Evolutionary conservation across 805 yeast genomes (phyloP), one percentile per base, ranked within the genome.

Genomic region (Yamadazyma endophytica): DNA sequence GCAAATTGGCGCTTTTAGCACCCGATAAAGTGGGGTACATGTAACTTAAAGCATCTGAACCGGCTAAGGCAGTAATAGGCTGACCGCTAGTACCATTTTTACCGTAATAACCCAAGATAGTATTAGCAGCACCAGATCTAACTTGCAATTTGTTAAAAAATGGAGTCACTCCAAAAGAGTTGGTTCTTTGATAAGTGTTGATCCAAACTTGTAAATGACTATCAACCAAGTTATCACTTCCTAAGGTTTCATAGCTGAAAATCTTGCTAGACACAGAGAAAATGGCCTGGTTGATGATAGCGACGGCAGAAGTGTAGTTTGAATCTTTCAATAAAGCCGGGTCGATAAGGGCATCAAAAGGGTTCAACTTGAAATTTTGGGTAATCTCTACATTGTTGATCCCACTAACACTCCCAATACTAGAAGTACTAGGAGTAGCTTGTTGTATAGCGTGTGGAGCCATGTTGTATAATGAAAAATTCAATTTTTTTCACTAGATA

Each of bases 81-180:
- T 65, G 63, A 22, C 57, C 56, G 27, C 49, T 50, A 29, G 61
- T 52, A 6, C 59, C 60, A 32, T 47, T 44, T 28, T 48, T 50
- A 25, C 50, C 40, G 32, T 75, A 56, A 59, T 79, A 89, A 22
- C 96, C 97, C 30, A 84, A 63, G 27, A 90, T 70, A 17, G 84
- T 74, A 40, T 77, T 71, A 27, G 90, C 85, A 19, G 96, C 92
- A 47, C 96, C 97, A 2, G 82, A 65, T 54, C 95, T 77, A 35
- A 85, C 74, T 50, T 88, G 87, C 35, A 81, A 56, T 41, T 72
- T 62, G 50, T 76, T 66, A 44, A 81, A 57, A 32, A 66, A 65
- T 17, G 94, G 92, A 33, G 79, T 75, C n/a, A 54, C 58, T 15
- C 78, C 79, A 27, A 56, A 50, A 9, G 75, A 63, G 50, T 82